Percentiles rank a stretch among this genome's conserved stretches.
Evolutionary conservation across 2,329 filamentous ascomycete genomes (phyloP).

Genomic region (Neofusicoccum umdonicola): DNA sequence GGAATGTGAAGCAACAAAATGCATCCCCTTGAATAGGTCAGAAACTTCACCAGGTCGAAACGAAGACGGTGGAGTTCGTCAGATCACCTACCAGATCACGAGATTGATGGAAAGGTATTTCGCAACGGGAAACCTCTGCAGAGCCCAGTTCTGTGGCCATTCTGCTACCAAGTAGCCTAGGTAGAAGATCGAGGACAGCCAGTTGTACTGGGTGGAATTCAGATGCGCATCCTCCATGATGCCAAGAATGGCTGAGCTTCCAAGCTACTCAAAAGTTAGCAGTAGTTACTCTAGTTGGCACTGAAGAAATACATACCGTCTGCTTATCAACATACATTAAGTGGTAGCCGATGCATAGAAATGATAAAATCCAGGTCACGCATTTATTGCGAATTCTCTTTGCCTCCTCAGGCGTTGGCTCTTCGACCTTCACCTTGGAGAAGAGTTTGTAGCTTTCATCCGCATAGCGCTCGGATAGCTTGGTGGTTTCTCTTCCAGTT

Average conservation of each 20-base stretch:
- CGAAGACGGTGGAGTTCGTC: too few relatives aligned
- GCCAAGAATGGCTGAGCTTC: conserved; percentile 30
- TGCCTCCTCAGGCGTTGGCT: conserved; percentile 35
- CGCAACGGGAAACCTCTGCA: conserved; percentile 19
- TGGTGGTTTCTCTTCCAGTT: conserved; percentile 22
- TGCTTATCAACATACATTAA: conserved; percentile 43
- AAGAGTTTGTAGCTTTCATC: conserved; percentile 46
- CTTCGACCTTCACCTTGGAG: conserved; percentile 37
- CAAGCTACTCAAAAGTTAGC: background rate
- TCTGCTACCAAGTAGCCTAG: conserved; percentile 26
- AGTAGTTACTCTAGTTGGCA: background rate
- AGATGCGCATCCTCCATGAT: conserved; percentile 32
- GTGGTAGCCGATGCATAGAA: conserved; percentile 41
- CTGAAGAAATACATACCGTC: conserved; percentile 24
- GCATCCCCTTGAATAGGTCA: conserved; percentile 24
- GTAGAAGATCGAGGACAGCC: conserved; percentile 19
- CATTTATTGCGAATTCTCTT: conserved; percentile 35
- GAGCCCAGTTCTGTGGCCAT: conserved; percentile 26
- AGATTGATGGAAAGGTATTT: conserved; percentile 14
- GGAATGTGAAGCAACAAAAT: conserved; percentile 32
- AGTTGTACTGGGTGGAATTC: conserved; percentile 30
- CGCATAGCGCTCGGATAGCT: conserved; percentile 38
- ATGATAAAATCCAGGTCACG: conserved; percentile 38
- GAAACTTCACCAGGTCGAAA: too few relatives aligned
- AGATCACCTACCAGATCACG: background rate